Base-by-base conservation (phyloP, 192 early-diverging fungal genomes). In the Dimargaris cristalligena region DNA sequence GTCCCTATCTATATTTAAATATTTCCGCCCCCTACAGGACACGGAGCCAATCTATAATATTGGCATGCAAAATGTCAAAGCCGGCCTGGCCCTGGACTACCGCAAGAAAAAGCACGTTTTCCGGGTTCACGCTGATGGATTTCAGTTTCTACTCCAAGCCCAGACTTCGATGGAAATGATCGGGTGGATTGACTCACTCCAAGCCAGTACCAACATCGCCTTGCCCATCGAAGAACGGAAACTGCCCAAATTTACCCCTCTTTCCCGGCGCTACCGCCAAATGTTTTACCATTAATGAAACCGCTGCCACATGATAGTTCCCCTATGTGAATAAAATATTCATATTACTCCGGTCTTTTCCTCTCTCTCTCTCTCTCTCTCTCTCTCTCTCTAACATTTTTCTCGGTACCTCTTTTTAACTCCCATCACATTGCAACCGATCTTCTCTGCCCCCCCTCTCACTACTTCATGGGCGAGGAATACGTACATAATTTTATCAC, bases 151-250 rank as follows among this genome's bases (percentile, higher is more conserved):
- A 13, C 20, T 57, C 34, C 55, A 57, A 34, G 55, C 33, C 30
- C 13, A 14, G 38, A 38, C 55, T 22, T 4, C 30, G 16, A 34
- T 9, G 23, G 55, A 57, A 34, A 57, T 34, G 33, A 38, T 34
- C 11, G 16, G 16, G 3, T 57, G 55, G 55, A 32, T 57, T 3
- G 55, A 57, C 35, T 32, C 55, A 1, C 30, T 57, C 10, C 55
- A 57, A 10, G 55, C 55, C 22, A 57, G 55, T n/a, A n/a, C 55
- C 34, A 57, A 57, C n/a, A 57, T 57, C 38, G 55, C 55, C 32
- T 26, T 57, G 22, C 55, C 55, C 35, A 57, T 57, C 33, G 55
- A 57, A 26, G 55, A 57, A 3, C 54, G 23, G 34, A 31, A 33
- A n/a, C 30, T 56, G 30, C 54, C 54, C 9, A 28, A 33, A 1